Evolutionary conservation across 352 stramenopile species (phyloP).

Genomic region (Globisporangium parvum): DNA sequence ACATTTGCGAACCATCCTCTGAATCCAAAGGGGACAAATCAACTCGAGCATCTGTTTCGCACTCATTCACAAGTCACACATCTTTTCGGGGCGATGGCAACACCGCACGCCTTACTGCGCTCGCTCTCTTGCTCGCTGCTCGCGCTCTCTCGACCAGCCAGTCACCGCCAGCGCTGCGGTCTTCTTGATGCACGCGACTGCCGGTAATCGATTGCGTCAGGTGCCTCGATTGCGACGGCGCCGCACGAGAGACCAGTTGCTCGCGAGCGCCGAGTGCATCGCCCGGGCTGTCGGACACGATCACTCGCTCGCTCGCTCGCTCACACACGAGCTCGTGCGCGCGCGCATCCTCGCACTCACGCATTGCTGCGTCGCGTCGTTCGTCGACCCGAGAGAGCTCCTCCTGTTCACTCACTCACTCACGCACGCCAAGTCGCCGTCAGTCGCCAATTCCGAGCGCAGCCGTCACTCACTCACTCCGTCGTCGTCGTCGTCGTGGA

Average conservation of each 20-base stretch:
- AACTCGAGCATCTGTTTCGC: not conserved
- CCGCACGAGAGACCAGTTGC: not conserved
- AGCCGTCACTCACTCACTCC: not conserved
- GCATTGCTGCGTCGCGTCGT: not conserved
- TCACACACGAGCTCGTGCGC: too few relatives aligned
- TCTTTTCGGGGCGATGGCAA: not conserved
- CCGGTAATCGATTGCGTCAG: slow-evolving; percentile 2
- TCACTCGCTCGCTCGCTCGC: not conserved
- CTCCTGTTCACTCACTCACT: slow-evolving; percentile 1
- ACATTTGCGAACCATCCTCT: not conserved
- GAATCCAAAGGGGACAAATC: not conserved
- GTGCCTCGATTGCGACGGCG: not conserved
- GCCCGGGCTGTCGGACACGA: not conserved
- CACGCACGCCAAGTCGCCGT: not conserved
- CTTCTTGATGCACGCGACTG: not conserved
- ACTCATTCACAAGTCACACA: slow-evolving; percentile 1
- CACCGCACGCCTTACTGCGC: too few relatives aligned
- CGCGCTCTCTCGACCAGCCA: not conserved
- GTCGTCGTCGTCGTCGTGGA: too few relatives aligned
- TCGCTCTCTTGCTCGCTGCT: not conserved
- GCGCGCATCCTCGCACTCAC: not conserved
- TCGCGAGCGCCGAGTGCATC: not conserved
- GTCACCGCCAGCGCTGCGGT: not conserved
- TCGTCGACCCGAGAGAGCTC: slow-evolving; percentile 1
- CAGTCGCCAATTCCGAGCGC: slow-evolving; percentile 1